Evolutionary conservation across 208 protist genomes (phyloP).

Genomic region (Trypanosoma scelopori): DNA sequence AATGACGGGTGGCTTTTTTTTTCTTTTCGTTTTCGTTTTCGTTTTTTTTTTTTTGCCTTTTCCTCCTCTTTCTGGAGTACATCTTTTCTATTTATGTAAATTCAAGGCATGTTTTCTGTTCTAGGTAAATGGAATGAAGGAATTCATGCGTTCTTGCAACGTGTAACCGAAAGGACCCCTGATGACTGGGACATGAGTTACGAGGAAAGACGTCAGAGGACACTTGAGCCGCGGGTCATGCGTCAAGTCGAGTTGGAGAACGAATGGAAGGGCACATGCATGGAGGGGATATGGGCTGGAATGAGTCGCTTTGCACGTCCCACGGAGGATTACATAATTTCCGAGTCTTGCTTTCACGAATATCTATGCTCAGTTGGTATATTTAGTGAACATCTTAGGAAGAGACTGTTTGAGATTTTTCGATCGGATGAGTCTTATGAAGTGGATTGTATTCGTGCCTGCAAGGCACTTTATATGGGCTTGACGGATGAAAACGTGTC

Average conservation of each 20-base stretch:
- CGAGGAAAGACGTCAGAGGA: constrained; percentile 35
- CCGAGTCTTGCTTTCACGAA: constrained; percentile 29
- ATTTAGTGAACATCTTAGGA: constrained; percentile 26
- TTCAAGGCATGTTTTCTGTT: constrained; percentile 23
- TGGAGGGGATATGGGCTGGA: constrained; percentile 42
- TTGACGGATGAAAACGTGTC: constrained; percentile 26
- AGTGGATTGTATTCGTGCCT: constrained; percentile 35
- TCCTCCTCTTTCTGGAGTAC: background rate
- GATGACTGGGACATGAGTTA: constrained; percentile 38
- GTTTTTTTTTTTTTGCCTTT: constrained; percentile 3
- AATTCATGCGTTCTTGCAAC: constrained; percentile 30
- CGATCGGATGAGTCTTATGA: background rate
- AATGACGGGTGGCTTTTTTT: too few species aligned
- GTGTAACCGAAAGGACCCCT: constrained; percentile 1
- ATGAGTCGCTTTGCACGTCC: constrained; percentile 42
- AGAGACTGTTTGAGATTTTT: constrained; percentile 32
- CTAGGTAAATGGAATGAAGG: constrained; percentile 32
- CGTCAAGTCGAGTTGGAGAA: constrained; percentile 41
- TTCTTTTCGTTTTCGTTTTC: too few species aligned
- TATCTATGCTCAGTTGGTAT: constrained; percentile 40
- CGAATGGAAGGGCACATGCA: constrained; percentile 38
- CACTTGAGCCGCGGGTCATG: constrained; percentile 38
- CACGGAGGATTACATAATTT: constrained; percentile 37
- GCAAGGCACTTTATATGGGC: constrained; percentile 48
- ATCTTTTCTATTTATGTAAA: background rate